Percentiles rank a stretch among this genome's conserved stretches.
phyloP scores from a whole-genome alignment of 1,284 basidiomycete species.

The Stereum hirsutum region DNA sequence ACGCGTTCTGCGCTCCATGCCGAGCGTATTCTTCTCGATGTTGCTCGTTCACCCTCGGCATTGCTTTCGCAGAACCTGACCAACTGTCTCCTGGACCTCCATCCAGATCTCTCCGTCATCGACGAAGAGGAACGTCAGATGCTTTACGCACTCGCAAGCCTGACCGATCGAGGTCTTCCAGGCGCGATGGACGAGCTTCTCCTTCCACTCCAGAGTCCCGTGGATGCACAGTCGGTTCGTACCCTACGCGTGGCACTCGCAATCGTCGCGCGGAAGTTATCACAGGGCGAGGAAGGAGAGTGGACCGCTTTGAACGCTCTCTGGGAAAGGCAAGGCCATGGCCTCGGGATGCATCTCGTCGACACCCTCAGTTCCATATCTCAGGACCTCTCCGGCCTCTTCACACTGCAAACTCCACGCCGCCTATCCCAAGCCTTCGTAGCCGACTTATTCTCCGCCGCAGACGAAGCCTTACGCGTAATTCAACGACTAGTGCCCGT shows the following conservation, averaged over 20 bases:
- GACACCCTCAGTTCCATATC: slow-evolving; percentile 39
- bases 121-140: slow-evolving; percentile 46
- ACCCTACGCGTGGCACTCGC: slow-evolving; percentile 54
- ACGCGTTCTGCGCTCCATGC: slow-evolving; percentile 52
- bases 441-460: slow-evolving; percentile 43
- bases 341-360: slow-evolving; percentile 44
- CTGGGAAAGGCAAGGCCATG: slow-evolving; percentile 49
- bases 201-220: slow-evolving; percentile 37
- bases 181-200: slow-evolving; percentile 56
- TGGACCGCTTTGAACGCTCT: slow-evolving; percentile 43
- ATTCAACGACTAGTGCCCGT: slow-evolving; percentile 33
- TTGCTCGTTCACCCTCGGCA: slow-evolving; percentile 52
- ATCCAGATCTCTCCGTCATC: slow-evolving; percentile 48
- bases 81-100: slow-evolving; percentile 42
- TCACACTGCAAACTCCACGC: slow-evolving; percentile 27
- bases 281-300: slow-evolving; percentile 37
- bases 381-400: slow-evolving; percentile 42
- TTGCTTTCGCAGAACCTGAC: slow-evolving; percentile 49
- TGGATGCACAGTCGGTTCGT: slow-evolving; percentile 40
- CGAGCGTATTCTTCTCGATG: slow-evolving; percentile 53
- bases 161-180: slow-evolving; percentile 54
- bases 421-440: slow-evolving; percentile 27
- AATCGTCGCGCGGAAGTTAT: slow-evolving; percentile 41
- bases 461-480: slow-evolving; percentile 44
- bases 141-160: slow-evolving; percentile 47